Percentiles rank a stretch among this genome's conserved stretches.
phyloP scores from a whole-genome alignment of 176 grass and related monocot genomes.

The Puya raimondii region DNA sequence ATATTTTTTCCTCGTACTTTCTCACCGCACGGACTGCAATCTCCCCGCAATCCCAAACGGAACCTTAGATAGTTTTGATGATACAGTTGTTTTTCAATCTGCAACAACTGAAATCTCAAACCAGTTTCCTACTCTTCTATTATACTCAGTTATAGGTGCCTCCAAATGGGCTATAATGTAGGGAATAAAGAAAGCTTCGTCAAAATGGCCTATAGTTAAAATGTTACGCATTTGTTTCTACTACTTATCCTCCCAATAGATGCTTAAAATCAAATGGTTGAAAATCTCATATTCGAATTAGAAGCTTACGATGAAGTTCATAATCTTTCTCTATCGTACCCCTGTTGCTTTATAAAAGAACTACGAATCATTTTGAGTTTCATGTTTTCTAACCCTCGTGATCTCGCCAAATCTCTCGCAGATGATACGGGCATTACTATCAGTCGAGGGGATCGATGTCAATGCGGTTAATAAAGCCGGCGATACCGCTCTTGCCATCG shows the following conservation, averaged over 20 bases:
- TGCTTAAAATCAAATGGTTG: neutral
- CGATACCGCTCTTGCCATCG: slow-evolving; percentile 79
- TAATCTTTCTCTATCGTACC: neutral
- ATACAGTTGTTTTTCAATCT: no score
- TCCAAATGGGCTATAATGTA: no score
- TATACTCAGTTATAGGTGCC: no score
- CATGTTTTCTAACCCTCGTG: slow-evolving; percentile 9
- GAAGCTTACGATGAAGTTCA: neutral
- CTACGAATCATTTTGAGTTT: neutral
- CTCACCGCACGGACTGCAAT: no score
- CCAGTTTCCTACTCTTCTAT: no score
- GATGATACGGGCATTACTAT: slow-evolving; percentile 70
- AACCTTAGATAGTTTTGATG: no score
- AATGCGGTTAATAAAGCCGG: slow-evolving; percentile 84
- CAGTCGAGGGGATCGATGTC: slow-evolving; percentile 53
- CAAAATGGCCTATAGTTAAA: neutral
- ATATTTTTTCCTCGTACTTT: no score
- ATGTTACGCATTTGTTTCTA: neutral
- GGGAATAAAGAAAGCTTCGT: neutral
- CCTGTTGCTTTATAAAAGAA: neutral
- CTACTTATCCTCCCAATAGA: neutral
- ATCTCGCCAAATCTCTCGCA: slow-evolving; percentile 30
- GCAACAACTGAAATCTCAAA: no score
- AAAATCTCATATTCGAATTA: neutral
- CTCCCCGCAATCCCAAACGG: no score